These are phyloP conservation scores for Echites panduratus DNA, from an alignment of 257 asterid genomes.

Conservation along the genomic window DNA sequence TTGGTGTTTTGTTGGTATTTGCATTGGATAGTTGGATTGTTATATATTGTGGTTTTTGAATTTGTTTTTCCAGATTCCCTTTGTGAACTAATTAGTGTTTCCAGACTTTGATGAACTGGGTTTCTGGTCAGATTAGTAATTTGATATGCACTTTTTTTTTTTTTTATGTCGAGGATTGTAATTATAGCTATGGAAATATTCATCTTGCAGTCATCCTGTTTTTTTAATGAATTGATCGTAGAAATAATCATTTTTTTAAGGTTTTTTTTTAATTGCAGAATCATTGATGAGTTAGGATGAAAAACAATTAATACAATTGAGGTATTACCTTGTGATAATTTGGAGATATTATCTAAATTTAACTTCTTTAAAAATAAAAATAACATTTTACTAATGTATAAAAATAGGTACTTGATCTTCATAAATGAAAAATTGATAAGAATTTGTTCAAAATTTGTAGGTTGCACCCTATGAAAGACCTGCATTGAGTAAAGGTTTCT, in stretches of 20 bases:
- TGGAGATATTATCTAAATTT: too few species aligned
- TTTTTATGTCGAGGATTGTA: not conserved
- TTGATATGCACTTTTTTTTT: not conserved
- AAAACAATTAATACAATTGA: too few species aligned
- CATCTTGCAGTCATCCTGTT: not conserved
- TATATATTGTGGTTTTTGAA: not conserved
- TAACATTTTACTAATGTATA: too few species aligned
- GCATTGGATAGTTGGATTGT: too few species aligned
- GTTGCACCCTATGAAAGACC: constrained; percentile 95
- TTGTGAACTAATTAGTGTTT: too few species aligned
- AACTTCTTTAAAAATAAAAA: too few species aligned
- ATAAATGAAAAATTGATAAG: not conserved
- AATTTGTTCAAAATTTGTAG: constrained; percentile 34
- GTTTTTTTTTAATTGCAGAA: too few species aligned
- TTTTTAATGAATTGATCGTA: too few species aligned
- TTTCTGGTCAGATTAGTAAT: not conserved
- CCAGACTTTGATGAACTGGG: not conserved
- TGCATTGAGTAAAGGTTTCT: constrained; percentile 83
- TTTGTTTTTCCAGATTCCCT: not conserved
- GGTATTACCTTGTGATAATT: too few species aligned
- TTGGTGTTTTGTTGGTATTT: not conserved
- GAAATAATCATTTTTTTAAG: too few species aligned
- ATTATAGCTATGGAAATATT: not conserved
- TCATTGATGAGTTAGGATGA: too few species aligned
- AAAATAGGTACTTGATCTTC: not conserved